Evolutionary conservation across 495 filamentous ascomycete species (phyloP), one percentile per base, ranked within the genome.

Genomic region (Penicillium crystallinum): DNA sequence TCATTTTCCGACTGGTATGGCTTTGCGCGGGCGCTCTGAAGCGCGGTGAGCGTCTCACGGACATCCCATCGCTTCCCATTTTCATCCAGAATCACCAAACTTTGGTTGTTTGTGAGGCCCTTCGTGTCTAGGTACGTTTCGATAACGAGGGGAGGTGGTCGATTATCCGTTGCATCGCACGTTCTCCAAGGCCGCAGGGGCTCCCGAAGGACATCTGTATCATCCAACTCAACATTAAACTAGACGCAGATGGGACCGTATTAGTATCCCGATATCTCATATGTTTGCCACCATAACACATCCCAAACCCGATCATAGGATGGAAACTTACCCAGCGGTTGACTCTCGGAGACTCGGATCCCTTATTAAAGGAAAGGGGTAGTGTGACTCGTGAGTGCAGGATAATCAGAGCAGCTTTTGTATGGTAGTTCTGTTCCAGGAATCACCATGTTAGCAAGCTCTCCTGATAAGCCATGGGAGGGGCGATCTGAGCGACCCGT

Each of bases 151-250:
- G 90, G 88, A 35, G 89, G 90, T 18, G 93, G 93, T 47, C 83
- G 83, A 56, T 86, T 83, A 22, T 87, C 81, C 38, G 86, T 79
- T 41, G 85, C 80, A 70, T 92, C 89, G 51, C 83, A 88, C 27
- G 69, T 77, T 69, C 81, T 86, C 90, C 91, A 98, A 36, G 84
- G 75, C 55, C 79, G 77, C 29, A 97, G 76, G 52, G 91, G 86
- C 50, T 95, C 85, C 60, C 82, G 76, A 55, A 93, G 87, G 37
- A 83, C 82, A 61, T 95, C 90, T 47, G 90, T 91, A 48, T 98
- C 93, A 56, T 96, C 90, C 39, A 96, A 77, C 43, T 96, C 89
- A 55, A 97, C 81, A 64, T 95, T 93, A 70, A 97, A 98, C 93
- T 97, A 27, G 19, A 39, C 11, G 10, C 3, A 3, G 18, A 10